Base-by-base conservation (phyloP, 306 rosid genomes). In the Pterocarpus santalinus region DNA sequence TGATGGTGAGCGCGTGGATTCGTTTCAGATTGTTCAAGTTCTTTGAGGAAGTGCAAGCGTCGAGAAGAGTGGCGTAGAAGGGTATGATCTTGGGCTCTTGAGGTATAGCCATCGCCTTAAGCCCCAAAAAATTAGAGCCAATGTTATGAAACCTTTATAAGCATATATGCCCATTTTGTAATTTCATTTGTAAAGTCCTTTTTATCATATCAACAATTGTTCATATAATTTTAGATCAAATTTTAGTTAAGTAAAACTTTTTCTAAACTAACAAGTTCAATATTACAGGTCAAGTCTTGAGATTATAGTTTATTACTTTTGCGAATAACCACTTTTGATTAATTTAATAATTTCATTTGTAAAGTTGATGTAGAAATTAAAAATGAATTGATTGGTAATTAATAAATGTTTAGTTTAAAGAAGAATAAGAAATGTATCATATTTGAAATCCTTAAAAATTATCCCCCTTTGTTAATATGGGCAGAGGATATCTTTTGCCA, bases 1-100 rank as follows among this genome's bases (percentile, higher is more conserved):
- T 60, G 10, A 92, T 67, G 61, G 83, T 70, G 33, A 58, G 80
- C 0, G 92, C 87, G 52, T 92, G 97, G 67, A 92, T 83, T 81
- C 14, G 87, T 71, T 78, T 81, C 5, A 89, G 88, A 33, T 52
- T 80, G 4, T 75, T 84, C 13, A 89, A 68, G 65, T 85, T 63
- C 75, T 89, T 92, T 7, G 75, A 4, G 64, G 91, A 87, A 12
- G 56, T 49, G 60, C 86, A 86, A 15, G 80, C 69, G 17, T 90
- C 92, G 0, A 90, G 86, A 75, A 86, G 90, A 35, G 56, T 32
- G 58, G 90, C 90, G 52, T 83, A 86, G 14, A 86, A 68, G 5
- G 88, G 84, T 33, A 86, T 47, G 35, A 83, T 76, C 38, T 79
- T 64, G 17, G 82, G 78, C 43, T 79, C 53, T 1, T 34, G 81